phyloP scores from a whole-genome alignment of 805 yeast genomes.

The Yarrowia deformans region DNA sequence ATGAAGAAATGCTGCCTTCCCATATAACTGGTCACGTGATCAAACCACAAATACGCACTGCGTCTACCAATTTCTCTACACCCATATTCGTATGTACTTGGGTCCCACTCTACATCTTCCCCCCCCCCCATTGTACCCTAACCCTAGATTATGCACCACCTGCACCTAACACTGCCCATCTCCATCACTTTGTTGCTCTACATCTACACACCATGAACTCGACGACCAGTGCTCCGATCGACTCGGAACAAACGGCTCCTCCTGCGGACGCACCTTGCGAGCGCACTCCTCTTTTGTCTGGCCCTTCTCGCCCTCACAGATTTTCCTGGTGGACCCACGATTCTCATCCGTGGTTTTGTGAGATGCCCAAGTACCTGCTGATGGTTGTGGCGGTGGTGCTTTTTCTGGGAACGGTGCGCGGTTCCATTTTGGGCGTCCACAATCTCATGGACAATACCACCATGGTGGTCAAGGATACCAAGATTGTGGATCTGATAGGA shows the following conservation, averaged over 20 bases:
- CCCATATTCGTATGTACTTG: too few species aligned
- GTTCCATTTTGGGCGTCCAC: slow-evolving; percentile 20
- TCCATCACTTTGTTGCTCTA: background rate
- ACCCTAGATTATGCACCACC: slow-evolving; percentile 23
- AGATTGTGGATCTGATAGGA: slow-evolving; percentile 26
- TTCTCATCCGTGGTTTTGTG: slow-evolving; percentile 33
- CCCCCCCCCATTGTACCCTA: background rate
- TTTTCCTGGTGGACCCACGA: slow-evolving; percentile 35
- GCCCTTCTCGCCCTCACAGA: slow-evolving; percentile 1
- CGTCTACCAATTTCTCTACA: background rate
- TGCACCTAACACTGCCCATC: background rate
- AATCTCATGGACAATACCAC: slow-evolving; percentile 13
- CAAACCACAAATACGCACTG: background rate
- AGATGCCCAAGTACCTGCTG: slow-evolving; percentile 27
- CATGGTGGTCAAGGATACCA: slow-evolving; percentile 25
- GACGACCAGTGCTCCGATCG: background rate
- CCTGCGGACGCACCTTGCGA: slow-evolving; percentile 16
- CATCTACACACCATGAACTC: background rate
- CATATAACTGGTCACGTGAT: background rate
- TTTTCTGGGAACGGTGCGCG: slow-evolving; percentile 25
- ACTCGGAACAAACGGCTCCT: background rate
- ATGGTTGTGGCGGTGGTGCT: slow-evolving; percentile 17
- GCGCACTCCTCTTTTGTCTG: slow-evolving; percentile 10
- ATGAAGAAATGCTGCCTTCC: too few species aligned
- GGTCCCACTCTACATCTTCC: background rate